phyloP scores from a whole-genome alignment of 352 stramenopile species.

The Phytophthora pistaciae region DNA sequence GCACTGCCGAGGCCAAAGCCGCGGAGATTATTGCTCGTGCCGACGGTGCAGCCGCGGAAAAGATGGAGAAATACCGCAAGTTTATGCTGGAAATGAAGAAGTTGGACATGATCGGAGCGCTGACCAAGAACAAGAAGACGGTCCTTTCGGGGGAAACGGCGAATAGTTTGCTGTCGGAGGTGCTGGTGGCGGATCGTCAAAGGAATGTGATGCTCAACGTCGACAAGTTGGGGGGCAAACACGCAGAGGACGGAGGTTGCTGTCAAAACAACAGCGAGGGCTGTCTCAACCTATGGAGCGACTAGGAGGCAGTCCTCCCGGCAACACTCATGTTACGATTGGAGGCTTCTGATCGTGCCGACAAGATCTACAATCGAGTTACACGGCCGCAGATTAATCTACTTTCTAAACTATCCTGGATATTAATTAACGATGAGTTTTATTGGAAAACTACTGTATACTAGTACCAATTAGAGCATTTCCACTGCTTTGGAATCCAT shows the following conservation, averaged over 20 bases:
- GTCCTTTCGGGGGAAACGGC: conserved; percentile 60
- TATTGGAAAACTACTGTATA: too few species aligned
- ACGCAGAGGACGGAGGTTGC: not conserved
- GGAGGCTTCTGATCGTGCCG: too few species aligned
- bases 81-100: conserved; percentile 58
- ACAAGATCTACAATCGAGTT: too few species aligned
- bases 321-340: not conserved
- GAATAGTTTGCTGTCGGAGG: conserved; percentile 61
- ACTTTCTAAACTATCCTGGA: too few species aligned
- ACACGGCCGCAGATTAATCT: too few species aligned
- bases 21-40: conserved; percentile 57
- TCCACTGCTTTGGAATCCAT: too few species aligned
- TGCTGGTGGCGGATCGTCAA: conserved; percentile 67
- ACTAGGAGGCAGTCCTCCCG: not conserved
- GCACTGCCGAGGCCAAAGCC: conserved; percentile 39
- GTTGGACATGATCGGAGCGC: conserved; percentile 47
- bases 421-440: too few species aligned
- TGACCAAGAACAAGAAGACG: conserved; percentile 53
- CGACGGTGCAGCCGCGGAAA: conserved; percentile 45
- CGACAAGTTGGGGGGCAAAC: conserved; percentile 14
- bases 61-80: conserved; percentile 49
- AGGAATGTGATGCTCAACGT: conserved; percentile 61
- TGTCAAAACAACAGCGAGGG: not conserved
- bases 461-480: too few species aligned
- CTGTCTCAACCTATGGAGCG: too few species aligned